A percentile compares a stretch with the other conserved stretches of the same genome.
Evolutionary conservation across 805 yeast genomes (phyloP).

Genomic region (Metschnikowia matae): DNA sequence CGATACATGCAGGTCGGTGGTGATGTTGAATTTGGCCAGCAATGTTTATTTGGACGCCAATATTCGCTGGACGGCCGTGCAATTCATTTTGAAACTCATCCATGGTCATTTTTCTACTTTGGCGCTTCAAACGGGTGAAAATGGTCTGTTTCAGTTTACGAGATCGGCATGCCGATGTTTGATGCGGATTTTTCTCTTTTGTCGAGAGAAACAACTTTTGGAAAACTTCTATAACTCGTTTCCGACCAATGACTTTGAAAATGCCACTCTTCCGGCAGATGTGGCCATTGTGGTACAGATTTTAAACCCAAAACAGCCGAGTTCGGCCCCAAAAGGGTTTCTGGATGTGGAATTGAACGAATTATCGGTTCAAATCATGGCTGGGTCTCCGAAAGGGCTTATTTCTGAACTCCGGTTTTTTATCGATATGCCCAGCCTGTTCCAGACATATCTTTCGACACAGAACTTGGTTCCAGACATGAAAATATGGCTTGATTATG

Average conservation of each 20-base stretch:
- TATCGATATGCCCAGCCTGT: constrained; percentile 6
- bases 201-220: constrained; percentile 19
- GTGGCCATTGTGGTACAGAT: not conserved
- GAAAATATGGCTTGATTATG: constrained; percentile 22
- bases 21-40: constrained; percentile 29
- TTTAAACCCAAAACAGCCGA: not conserved
- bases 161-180: constrained; percentile 21
- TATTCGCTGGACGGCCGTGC: constrained; percentile 24
- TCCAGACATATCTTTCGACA: not conserved
- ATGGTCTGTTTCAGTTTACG: constrained; percentile 6
- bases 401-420: constrained; percentile 7
- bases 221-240: constrained; percentile 20
- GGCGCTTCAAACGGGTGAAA: not conserved
- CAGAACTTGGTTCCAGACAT: not conserved
- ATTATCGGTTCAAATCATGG: constrained; percentile 5
- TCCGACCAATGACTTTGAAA: constrained; percentile 4
- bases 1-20: constrained; percentile 27
- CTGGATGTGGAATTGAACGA: constrained; percentile 14
- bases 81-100: constrained; percentile 24
- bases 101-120: constrained; percentile 17
- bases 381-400: not conserved
- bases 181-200: constrained; percentile 23
- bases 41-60: constrained; percentile 25
- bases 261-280: not conserved
- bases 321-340: constrained; percentile 1